Base-by-base conservation (phyloP, 176 grass and related monocot genomes). In the Microstegium vimineum region DNA sequence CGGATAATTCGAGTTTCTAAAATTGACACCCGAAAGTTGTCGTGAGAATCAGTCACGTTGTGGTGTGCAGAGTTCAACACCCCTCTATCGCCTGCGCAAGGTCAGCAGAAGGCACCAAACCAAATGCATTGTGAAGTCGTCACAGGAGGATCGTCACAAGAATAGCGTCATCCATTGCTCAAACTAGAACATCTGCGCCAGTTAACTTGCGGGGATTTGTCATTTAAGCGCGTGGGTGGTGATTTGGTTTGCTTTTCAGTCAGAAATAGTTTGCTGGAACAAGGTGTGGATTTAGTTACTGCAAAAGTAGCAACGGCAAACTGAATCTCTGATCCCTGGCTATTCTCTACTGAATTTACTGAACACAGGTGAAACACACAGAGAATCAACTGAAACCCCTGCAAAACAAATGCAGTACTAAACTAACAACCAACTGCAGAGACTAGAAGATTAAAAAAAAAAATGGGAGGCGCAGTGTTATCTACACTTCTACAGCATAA, bases 101-200 rank as follows among this genome's bases (percentile, higher is more conserved):
- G 31, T 66, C 71, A 65, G 67, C 30, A n/a, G 43, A 40, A 32
- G 11, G 52, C 74, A 78, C 26, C 15, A 30, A 35, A 63, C 13
- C 3, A 71, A 17, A 25, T 73, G 31, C 27, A 41, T 17, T 23
- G 5, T 71, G 73, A 77, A 26, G 42, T 86, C n/a, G n/a, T n/a
- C 76, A 74, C 32, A 43, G 23, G 20, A 76, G 15, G 17, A 17
- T 36, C 79, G 79, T 82, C 85, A 82, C 64, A 10, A 41, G 5
- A 71, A 41, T 82, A 31, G 28, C 32, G 64, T 77, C 79, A 70
- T 45, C 4, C 37, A 49, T 30, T 23, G 11, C 30, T 31, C 15
- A 26, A 62, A 26, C 56, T 51, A 15, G 7, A 79, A 66, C 11
- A 2, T 27, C 38, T 2, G 30, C 33, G 18, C 31, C 25, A 27